Evolutionary conservation across 176 grass and related monocot genomes (phyloP).

Genomic region (Urochloa ruziziensis): DNA sequence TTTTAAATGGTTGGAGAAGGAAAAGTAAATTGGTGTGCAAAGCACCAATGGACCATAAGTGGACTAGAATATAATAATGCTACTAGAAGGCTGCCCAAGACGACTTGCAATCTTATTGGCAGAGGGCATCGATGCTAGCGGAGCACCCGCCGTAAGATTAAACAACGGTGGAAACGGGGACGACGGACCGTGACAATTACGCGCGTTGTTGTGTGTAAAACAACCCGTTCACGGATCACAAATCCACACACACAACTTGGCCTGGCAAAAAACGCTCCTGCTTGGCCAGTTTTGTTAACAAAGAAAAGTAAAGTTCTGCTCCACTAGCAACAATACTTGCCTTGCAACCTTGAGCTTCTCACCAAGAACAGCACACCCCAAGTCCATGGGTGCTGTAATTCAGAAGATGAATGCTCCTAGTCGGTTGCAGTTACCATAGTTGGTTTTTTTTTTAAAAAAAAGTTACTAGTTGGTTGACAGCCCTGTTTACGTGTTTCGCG

Average conservation of each 20-base stretch:
- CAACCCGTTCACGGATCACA: neutral
- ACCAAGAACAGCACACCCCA: neutral
- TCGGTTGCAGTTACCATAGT: neutral
- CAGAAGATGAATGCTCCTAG: neutral
- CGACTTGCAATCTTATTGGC: neutral
- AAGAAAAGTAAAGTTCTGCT: neutral
- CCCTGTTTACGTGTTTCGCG: too few relatives aligned
- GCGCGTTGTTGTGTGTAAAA: neutral
- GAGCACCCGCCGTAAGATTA: neutral
- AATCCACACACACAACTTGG: neutral
- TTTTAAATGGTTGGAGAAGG: too few relatives aligned
- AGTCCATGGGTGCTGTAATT: neutral
- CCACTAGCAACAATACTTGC: neutral
- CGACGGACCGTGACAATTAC: slow-evolving; percentile 1
- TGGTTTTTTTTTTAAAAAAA: neutral
- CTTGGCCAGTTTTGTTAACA: neutral
- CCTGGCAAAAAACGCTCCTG: neutral
- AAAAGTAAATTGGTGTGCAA: neutral
- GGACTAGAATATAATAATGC: neutral
- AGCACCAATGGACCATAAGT: neutral
- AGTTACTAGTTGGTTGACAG: too few relatives aligned
- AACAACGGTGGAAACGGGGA: neutral
- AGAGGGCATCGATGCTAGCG: neutral
- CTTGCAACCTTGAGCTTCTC: neutral
- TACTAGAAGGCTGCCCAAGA: neutral